A percentile compares a stretch with the other conserved stretches of the same genome.
Conservation (phyloP, 2,329 filamentous ascomycete genomes). For the Penicillium sp. region DNA sequence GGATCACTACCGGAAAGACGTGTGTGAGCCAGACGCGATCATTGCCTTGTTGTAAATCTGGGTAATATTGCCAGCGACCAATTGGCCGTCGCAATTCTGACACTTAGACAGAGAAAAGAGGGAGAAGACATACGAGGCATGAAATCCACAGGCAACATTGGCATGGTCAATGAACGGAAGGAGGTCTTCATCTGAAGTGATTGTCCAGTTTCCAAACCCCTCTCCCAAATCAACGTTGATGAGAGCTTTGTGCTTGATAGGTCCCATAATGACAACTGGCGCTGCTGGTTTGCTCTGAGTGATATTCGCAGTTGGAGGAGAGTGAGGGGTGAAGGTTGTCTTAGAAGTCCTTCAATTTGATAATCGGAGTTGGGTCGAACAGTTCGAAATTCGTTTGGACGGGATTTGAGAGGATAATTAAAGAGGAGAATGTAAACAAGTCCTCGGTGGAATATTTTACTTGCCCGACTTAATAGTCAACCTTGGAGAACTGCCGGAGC, state of each 20-base stretch:
- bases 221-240: constrained; percentile 50
- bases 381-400: too few relatives aligned
- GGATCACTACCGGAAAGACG: constrained; percentile 49
- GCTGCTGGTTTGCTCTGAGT: neutral
- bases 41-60: too few relatives aligned
- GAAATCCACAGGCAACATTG: constrained; percentile 61
- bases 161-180: constrained; percentile 61
- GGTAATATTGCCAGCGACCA: neutral
- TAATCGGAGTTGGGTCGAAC: too few relatives aligned
- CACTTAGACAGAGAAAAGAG: neutral
- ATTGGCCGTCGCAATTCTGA: neutral
- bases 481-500: too few relatives aligned
- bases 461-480: too few relatives aligned
- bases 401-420: too few relatives aligned
- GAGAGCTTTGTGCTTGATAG: constrained; percentile 51
- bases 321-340: too few relatives aligned
- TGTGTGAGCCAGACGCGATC: neutral
- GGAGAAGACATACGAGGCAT: constrained; percentile 33
- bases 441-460: too few relatives aligned
- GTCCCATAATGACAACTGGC: constrained; percentile 38
- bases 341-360: too few relatives aligned
- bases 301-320: neutral
- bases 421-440: too few relatives aligned
- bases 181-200: constrained; percentile 58
- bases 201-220: constrained; percentile 46